Evolutionary conservation across 768 basidiomycete genomes (phyloP), one percentile per base, ranked within the genome.

Genomic region (Nidularia sp.): DNA sequence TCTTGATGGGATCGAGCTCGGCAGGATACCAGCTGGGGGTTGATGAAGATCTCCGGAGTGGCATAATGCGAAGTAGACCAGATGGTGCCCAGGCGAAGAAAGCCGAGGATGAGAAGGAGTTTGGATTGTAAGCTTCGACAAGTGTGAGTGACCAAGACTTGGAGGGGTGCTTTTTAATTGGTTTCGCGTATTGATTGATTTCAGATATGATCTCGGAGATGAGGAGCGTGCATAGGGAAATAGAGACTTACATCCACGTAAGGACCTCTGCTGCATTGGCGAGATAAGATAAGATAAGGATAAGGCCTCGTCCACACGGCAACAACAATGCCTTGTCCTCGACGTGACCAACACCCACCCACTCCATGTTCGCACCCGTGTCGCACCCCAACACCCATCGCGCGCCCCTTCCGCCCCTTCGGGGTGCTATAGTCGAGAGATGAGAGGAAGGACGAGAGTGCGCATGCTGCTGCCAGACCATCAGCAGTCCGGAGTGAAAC

Each of bases 1-100:
- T 94, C 41, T 80, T 80, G 10, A 71, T 62, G 7, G 85, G 79
- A 55, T 96, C 88, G 0, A 96, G 97, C 64, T 99, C 93, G 0
- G 81, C 69, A 45, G 81, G 80, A 58, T 87, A 85, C 33, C 70
- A 18, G 55, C 62, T 99, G 98, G 34, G 98, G 84, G 62, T 98
- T 96, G 46, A 81, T 83, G 75, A 98, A 95, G 51, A 98, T 93
- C 53, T 93, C 88, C 0, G 92, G 79, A 0, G 93, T 94, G 15
- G 90, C 88, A 62, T 93, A 91, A 0, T 96, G 92, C 0, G 94
- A 98, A 1, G 94, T 93, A 0, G 94, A 94, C 97, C 97, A 98
- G 64, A 99, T 90, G 62, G 97, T 90, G 43, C 93, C 85, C 2
- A 99, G 72, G 10, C 91, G 86, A 0, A 95, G 97, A 65, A 98